phyloP scores from a whole-genome alignment of 768 basidiomycete genomes.

The Tephrocybe sp. region DNA sequence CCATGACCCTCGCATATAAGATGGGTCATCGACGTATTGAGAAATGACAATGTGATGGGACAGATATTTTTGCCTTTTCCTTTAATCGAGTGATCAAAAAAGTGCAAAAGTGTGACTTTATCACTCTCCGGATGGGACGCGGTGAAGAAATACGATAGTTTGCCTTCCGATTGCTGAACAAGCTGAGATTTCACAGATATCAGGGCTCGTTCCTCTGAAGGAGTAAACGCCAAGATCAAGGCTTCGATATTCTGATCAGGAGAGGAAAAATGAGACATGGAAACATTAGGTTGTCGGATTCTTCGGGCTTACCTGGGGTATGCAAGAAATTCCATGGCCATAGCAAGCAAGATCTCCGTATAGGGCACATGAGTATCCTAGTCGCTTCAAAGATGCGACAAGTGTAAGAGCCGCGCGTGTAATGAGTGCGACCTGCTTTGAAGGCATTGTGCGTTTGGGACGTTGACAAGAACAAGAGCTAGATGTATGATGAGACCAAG shows the following conservation, averaged over 20 bases:
- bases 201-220: background rate
- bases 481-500: too few relatives aligned
- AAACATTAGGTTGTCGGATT: too few relatives aligned
- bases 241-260: slow-evolving; percentile 4
- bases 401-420: background rate
- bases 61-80: background rate
- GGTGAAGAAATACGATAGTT: slow-evolving; percentile 2
- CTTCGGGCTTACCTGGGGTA: slow-evolving; percentile 1
- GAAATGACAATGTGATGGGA: slow-evolving; percentile 1
- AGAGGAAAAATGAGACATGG: background rate
- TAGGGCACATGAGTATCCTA: slow-evolving; percentile 10
- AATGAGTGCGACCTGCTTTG: background rate
- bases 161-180: slow-evolving; percentile 1
- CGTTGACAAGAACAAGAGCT: too few relatives aligned
- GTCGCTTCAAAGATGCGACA: background rate
- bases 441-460: too few relatives aligned
- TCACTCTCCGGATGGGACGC: background rate
- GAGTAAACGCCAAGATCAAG: slow-evolving; percentile 1
- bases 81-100: background rate
- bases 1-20: slow-evolving; percentile 4
- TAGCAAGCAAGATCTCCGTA: slow-evolving; percentile 13
- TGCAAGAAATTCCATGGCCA: slow-evolving; percentile 1
- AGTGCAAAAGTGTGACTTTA: background rate
- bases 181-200: slow-evolving; percentile 5
- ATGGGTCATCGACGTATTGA: background rate